phyloP scores from a whole-genome alignment of 345 rosid species.

The Ceriops tagal region DNA sequence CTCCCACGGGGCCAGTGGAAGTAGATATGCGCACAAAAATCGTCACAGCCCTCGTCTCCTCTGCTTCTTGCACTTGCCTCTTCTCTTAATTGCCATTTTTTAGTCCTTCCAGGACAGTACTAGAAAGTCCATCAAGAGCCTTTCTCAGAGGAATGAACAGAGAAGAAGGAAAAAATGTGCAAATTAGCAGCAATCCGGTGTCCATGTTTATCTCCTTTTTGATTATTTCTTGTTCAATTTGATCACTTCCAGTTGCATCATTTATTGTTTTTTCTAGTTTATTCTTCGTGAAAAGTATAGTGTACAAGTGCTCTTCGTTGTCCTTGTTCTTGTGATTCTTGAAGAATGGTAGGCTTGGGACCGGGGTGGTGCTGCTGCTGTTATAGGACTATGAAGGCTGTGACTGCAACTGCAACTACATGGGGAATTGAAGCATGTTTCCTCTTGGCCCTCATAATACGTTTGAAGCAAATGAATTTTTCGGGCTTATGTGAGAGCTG shows the following conservation, averaged over 20 bases:
- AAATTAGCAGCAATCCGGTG: neutral
- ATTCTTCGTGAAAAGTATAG: neutral
- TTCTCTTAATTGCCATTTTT: neutral
- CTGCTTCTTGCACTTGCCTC: neutral
- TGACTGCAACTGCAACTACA: neutral
- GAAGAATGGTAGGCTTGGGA: neutral
- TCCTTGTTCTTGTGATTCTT: neutral
- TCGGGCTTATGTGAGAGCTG: neutral
- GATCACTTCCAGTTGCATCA: neutral
- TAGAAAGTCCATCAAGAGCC: neutral
- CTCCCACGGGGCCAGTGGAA: neutral
- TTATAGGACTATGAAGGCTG: constrained; percentile 5
- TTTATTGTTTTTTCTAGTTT: neutral
- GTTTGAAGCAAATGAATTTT: constrained; percentile 9
- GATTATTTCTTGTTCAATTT: neutral
- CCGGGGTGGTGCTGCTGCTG: neutral
- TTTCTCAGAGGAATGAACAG: neutral
- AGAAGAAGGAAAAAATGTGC: neutral
- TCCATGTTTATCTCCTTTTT: neutral
- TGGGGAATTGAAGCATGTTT: constrained; percentile 4
- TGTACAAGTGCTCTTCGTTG: neutral
- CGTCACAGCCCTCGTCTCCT: neutral
- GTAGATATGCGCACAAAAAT: neutral
- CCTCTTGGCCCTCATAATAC: neutral
- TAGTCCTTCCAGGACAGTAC: constrained; percentile 7